These are phyloP conservation scores for Cucurbita pepo DNA, from an alignment of 306 rosid species.

Conservation along the genomic window DNA sequence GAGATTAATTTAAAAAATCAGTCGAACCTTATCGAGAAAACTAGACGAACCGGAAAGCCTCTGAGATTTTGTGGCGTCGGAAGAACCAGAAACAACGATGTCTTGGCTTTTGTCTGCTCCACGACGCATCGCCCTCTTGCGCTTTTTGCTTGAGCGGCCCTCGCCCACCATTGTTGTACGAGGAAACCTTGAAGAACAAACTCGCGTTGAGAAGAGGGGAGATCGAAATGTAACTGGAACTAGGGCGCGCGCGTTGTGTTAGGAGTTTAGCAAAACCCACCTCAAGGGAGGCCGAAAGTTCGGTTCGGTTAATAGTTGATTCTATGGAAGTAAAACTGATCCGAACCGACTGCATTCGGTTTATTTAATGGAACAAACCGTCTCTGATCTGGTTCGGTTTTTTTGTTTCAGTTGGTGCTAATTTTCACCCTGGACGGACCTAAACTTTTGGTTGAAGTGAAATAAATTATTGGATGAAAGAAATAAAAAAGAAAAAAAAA, in stretches of 20 bases:
- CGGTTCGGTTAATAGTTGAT: background rate
- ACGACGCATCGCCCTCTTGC: conserved; percentile 23
- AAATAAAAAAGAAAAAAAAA: too few relatives aligned
- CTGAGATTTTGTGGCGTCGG: conserved; percentile 16
- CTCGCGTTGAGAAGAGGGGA: background rate
- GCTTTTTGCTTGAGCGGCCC: conserved; percentile 22
- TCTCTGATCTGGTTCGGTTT: background rate
- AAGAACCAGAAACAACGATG: conserved; percentile 3
- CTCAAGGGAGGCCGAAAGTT: background rate
- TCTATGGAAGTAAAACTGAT: background rate
- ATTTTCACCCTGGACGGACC: too few relatives aligned
- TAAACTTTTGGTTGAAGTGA: too few relatives aligned
- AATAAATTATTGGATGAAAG: too few relatives aligned
- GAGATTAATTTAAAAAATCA: background rate
- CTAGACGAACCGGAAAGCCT: conserved; percentile 27
- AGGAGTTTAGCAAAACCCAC: background rate
- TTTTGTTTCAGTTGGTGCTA: background rate
- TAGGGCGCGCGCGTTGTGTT: background rate
- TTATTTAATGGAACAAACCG: background rate
- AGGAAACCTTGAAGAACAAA: background rate
- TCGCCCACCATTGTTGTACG: conserved; percentile 21
- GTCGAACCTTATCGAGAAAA: conserved; percentile 49
- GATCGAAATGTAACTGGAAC: background rate
- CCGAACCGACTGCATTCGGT: background rate
- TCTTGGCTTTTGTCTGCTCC: background rate